Conservation (phyloP, 139 green algal genomes). For the Chlamydomonas urium region DNA sequence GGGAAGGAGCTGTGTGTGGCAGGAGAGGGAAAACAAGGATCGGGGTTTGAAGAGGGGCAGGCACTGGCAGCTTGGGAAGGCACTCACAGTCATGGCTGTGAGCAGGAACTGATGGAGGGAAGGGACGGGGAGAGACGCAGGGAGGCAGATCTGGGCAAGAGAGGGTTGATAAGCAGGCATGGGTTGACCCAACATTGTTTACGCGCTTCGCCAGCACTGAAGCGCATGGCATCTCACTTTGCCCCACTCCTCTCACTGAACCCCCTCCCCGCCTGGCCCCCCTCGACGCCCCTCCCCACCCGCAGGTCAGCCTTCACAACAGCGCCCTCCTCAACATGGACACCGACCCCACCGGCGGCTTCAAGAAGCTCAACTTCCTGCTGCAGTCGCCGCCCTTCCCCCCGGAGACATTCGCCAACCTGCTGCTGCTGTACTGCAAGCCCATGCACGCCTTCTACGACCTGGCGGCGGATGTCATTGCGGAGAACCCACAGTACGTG, state of each 20-base stretch:
- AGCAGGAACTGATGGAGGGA: too few relatives aligned
- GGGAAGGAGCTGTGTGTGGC: too few relatives aligned
- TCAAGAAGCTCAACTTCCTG: constrained; percentile 89
- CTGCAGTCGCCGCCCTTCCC: constrained; percentile 74
- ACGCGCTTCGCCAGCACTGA: too few relatives aligned
- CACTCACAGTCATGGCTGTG: too few relatives aligned
- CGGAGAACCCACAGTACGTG: constrained; percentile 66
- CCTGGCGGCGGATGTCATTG: constrained; percentile 77
- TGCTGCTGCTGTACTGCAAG: constrained; percentile 85
- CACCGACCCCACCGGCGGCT: constrained; percentile 53
- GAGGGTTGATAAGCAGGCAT: too few relatives aligned
- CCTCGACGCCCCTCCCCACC: background rate
- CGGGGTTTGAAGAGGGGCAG: too few relatives aligned
- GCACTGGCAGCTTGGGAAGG: too few relatives aligned
- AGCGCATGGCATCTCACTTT: too few relatives aligned
- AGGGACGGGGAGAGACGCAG: too few relatives aligned
- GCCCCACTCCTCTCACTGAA: background rate
- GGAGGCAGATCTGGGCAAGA: too few relatives aligned
- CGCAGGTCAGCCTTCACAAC: constrained; percentile 84
- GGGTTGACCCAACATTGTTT: too few relatives aligned
- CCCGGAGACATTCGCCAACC: constrained; percentile 76
- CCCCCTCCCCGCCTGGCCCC: background rate
- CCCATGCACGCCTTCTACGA: constrained; percentile 69
- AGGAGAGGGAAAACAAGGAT: too few relatives aligned
- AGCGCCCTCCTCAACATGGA: constrained; percentile 75